phyloP scores from a whole-genome alignment of 371 early-diverging fungal genomes.

The Mycotypha africana region DNA sequence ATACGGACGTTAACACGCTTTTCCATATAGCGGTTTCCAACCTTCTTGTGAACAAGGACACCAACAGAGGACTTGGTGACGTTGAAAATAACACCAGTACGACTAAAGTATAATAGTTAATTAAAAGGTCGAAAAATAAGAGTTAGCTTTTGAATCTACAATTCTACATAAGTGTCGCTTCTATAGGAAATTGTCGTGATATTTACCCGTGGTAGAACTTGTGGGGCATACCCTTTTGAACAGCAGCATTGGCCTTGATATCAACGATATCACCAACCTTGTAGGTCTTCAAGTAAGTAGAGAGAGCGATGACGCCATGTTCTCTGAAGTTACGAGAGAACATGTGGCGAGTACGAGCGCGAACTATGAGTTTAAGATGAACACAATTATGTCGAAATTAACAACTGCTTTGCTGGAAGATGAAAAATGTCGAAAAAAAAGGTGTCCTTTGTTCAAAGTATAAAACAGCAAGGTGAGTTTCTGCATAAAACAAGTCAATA shows the following conservation, averaged over 20 bases:
- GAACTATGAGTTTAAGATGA: slow-evolving; percentile 36
- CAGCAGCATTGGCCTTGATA: slow-evolving; percentile 88
- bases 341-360: slow-evolving; percentile 98
- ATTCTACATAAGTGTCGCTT: not conserved
- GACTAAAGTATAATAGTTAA: slow-evolving; percentile 41
- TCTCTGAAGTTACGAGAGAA: slow-evolving; percentile 97
- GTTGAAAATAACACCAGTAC: slow-evolving; percentile 98
- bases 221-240: slow-evolving; percentile 99
- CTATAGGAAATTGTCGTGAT: slow-evolving; percentile 3
- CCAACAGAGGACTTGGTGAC: slow-evolving; percentile 97
- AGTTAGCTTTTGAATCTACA: not conserved
- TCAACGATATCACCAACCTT: slow-evolving; percentile 99
- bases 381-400: not conserved
- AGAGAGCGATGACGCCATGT: slow-evolving; percentile 88
- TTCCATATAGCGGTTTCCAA: slow-evolving; percentile 97
- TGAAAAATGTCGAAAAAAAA: not conserved
- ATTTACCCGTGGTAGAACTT: slow-evolving; percentile 98
- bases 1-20: slow-evolving; percentile 98
- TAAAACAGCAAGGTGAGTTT: not conserved
- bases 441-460: too few relatives aligned
- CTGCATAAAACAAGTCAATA: slow-evolving; percentile 7
- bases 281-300: slow-evolving; percentile 97
- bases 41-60: slow-evolving; percentile 97
- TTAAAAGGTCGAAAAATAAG: not conserved
- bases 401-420: not conserved